Evolutionary conservation across 805 yeast genomes (phyloP), one percentile per base, ranked within the genome.

Genomic region (Saturnispora zaruensis): DNA sequence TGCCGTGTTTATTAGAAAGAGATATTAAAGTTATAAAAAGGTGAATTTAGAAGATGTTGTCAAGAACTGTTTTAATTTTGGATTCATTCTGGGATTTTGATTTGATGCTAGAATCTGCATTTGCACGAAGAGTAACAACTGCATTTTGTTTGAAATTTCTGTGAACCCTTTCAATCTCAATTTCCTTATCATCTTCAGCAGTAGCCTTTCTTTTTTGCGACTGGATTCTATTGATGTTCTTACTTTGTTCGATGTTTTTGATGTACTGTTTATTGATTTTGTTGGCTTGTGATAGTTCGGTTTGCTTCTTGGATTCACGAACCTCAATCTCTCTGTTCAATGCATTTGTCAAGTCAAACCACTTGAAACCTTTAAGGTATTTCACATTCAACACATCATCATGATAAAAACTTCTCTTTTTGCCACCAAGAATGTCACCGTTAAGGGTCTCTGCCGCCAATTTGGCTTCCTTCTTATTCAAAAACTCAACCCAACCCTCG

Each of bases 401-500:
- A 61, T 93, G 84, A 67, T 90, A 93, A 60, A 85, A 91, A 8
- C 83, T 78, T 3, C 93, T 84, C 67, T 93, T 93, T 61, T 83
- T 88, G 37, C 98, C 99, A 25, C 98, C 99, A 32, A 93, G 69
- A 8, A 75, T 86, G 61, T 88, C 87, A 9, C 95, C 96, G 62
- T 93, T 93, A 60, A 93, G 68, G 0, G 97, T 84, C 8, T 72
- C 73, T 2, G 93, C 96, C 53, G 96, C 89, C 33, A 88, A 66
- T 63, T 91, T 91, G 1, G 98, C 99, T 59, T 88, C 87, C 57
- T 76, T 78, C 63, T 93, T 93, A 60, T 79, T 78, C 24, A 76
- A 69, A 66, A 87, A 93, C 67, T 93, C 99, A 6, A 86, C 93
- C 99, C 99, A 93, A 13, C 99, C 99, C 71, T 91, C 99, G 26